A percentile compares a stretch with the other conserved stretches of the same genome.
Evolutionary conservation across 202 grass and related monocot genomes (phyloP).

Genomic region (Eragrostis tef): DNA sequence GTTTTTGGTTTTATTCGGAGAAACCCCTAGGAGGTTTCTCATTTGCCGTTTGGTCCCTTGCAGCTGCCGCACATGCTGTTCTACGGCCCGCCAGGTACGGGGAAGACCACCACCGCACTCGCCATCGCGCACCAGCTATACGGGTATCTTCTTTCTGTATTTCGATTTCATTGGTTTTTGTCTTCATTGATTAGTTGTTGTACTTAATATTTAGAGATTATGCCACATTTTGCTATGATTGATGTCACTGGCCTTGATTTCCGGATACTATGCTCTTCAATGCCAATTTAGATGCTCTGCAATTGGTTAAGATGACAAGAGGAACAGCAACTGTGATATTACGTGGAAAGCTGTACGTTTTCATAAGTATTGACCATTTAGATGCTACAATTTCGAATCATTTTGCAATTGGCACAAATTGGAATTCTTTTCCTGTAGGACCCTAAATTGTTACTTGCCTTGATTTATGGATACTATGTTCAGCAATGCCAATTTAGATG

Average conservation of each 20-base stretch:
- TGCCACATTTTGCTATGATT: background rate
- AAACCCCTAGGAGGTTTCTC: slow-evolving; percentile 17
- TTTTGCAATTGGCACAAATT: slow-evolving; percentile 16
- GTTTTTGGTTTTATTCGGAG: slow-evolving; percentile 11
- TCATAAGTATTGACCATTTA: slow-evolving; percentile 10
- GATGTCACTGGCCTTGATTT: background rate
- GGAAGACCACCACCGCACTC: slow-evolving; percentile 91
- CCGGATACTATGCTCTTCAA: background rate
- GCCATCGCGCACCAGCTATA: slow-evolving; percentile 93
- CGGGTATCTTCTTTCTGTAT: slow-evolving; percentile 48
- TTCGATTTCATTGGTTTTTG: background rate
- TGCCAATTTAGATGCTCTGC: background rate
- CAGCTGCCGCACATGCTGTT: slow-evolving; percentile 98
- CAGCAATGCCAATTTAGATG: background rate
- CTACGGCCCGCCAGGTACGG: slow-evolving; percentile 91
- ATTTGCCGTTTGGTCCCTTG: slow-evolving; percentile 42
- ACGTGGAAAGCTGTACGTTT: background rate
- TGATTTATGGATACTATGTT: background rate
- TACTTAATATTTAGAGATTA: background rate
- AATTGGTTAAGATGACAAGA: background rate
- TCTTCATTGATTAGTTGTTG: slow-evolving; percentile 5
- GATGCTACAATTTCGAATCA: background rate
- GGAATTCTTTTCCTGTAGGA: slow-evolving; percentile 1
- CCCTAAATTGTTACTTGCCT: background rate
- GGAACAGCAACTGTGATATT: background rate